Evolutionary conservation across 2,329 filamentous ascomycete species (phyloP).

Genomic region (Penicillium vulpinum): DNA sequence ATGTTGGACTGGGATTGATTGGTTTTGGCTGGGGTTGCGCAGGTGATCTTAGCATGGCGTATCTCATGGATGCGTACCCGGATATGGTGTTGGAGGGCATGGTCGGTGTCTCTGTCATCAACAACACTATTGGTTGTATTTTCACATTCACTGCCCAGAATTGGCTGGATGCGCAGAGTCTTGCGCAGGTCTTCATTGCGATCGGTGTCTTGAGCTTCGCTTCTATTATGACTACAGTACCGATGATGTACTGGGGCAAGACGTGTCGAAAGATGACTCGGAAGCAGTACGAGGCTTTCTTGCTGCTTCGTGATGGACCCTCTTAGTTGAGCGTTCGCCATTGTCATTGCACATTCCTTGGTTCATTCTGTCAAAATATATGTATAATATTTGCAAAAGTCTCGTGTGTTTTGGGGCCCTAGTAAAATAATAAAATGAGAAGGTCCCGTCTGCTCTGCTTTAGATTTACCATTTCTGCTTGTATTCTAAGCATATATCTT

Average conservation of each 20-base stretch:
- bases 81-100: slow-evolving; percentile 60
- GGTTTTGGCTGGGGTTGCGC: slow-evolving; percentile 62
- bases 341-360: background rate
- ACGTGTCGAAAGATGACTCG: slow-evolving; percentile 51
- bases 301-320: slow-evolving; percentile 48
- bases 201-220: slow-evolving; percentile 54
- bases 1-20: slow-evolving; percentile 58
- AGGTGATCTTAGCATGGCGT: slow-evolving; percentile 57
- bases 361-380: background rate
- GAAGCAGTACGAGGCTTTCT: slow-evolving; percentile 48
- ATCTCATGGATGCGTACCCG: slow-evolving; percentile 57
- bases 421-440: no score
- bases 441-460: background rate
- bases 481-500: background rate
- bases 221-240: slow-evolving; percentile 53
- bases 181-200: slow-evolving; percentile 53
- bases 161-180: slow-evolving; percentile 51
- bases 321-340: background rate
- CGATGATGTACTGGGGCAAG: slow-evolving; percentile 59
- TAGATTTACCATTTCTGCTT: background rate
- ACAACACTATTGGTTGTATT: slow-evolving; percentile 56
- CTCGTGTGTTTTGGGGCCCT: background rate
- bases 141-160: slow-evolving; percentile 55
- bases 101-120: slow-evolving; percentile 60
- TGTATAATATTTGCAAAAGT: background rate